Base-by-base conservation (phyloP, 2,329 filamentous ascomycete genomes). In the Plenodomus biglobosus region DNA sequence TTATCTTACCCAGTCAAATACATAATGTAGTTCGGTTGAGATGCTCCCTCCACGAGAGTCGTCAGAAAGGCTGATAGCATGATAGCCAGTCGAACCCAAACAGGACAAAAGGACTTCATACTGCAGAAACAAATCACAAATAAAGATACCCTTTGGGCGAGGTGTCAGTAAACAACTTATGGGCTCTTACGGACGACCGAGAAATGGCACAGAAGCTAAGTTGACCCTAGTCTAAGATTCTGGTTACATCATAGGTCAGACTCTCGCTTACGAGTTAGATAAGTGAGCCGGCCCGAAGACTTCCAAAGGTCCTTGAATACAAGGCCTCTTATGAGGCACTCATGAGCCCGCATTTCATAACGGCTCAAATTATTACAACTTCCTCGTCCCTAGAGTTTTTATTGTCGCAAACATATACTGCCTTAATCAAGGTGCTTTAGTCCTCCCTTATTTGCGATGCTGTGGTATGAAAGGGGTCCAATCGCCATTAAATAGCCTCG, bases 1-100 rank as follows among this genome's bases (percentile, higher is more conserved):
- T 18, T 3, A n/a, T 5, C 38, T 41, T 52, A 55, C 52, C 52
- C 52, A 20, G 52, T 55, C 34, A 55, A 24, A 20, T 55, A 55
- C 48, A 55, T 48, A 11, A 55, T 38, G 34, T 40, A 48, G 21
- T 32, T 47, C 8, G 32, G 27, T 20, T 39, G 34, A 11, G 35
- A 32, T 11, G 34, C 44, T 20, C 42, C 19, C 3, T 16, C 18
- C 24, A 24, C 35, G 16, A 3, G 35, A 20, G 35, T n/a, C 7
- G 11, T 4, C 13, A 18, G 3, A 37, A 37, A 8, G 11, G 13
- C 35, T 8, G 35, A 17, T 7, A 37, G 18, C 6, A 37, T 37
- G 18, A 8, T 15, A 3, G 27, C 3, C 8, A 32, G 27, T 11
- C 15, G 27, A 11, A 32, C 8, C 27, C 27, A 32, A 3, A 3